Conservation (phyloP, 306 rosid species). For the Quercus gilva region DNA sequence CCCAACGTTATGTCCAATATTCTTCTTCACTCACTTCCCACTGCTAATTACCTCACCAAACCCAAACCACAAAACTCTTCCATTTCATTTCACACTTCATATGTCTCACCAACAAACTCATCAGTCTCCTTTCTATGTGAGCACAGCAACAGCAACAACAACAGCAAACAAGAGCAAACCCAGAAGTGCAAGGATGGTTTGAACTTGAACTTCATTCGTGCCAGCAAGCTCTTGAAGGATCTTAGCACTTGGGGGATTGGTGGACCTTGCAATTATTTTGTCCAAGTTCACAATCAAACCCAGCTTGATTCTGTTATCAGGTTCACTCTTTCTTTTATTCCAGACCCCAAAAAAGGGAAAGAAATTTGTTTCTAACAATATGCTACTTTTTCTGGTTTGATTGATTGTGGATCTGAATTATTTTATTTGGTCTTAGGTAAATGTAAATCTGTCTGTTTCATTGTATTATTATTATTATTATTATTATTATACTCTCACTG, state of each 20-base stretch:
- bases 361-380: no score
- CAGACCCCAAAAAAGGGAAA: no score
- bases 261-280: constrained; percentile 30
- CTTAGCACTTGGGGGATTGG: constrained; percentile 39
- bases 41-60: no score
- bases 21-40: no score
- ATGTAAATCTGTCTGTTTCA: no score
- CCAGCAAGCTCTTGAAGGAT: constrained; percentile 28
- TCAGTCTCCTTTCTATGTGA: not conserved
- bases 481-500: no score
- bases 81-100: no score
- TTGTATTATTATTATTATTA: no score
- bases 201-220: constrained; percentile 15
- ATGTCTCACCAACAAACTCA: not conserved
- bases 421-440: not conserved
- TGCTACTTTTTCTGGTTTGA: no score
- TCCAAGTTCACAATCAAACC: constrained; percentile 23
- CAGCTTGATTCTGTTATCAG: constrained; percentile 36
- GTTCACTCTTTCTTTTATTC: not conserved
- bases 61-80: no score
- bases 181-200: not conserved
- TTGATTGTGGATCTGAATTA: not conserved
- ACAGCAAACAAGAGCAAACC: constrained; percentile 11
- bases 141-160: constrained; percentile 1
- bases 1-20: no score